These are phyloP conservation scores for Cystobasidiaceae sp. DNA, from an alignment of 1,284 basidiomycete species.

Conservation along the genomic window DNA sequence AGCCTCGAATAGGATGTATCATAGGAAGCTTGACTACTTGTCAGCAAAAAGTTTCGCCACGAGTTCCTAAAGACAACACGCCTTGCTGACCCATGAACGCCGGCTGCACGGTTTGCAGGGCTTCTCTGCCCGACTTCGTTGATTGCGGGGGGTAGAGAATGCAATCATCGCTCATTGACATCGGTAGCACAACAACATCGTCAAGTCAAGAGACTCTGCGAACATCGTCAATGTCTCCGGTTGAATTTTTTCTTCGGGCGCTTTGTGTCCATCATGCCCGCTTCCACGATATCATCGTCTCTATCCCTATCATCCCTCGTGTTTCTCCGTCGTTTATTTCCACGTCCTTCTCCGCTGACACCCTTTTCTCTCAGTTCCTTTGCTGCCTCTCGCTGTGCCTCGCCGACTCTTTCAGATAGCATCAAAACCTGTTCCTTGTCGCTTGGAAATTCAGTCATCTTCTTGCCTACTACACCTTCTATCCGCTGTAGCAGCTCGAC, in stretches of 20 bases:
- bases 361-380: constrained; percentile 57
- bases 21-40: too few relatives aligned
- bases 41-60: too few relatives aligned
- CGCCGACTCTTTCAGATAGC: constrained; percentile 80
- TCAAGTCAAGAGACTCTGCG: too few relatives aligned
- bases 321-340: constrained; percentile 55
- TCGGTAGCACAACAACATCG: not conserved
- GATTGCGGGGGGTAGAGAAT: too few relatives aligned
- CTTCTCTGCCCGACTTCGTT: too few relatives aligned
- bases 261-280: constrained; percentile 2
- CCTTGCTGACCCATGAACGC: too few relatives aligned
- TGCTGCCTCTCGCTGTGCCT: constrained; percentile 77
- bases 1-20: too few relatives aligned
- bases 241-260: constrained; percentile 11
- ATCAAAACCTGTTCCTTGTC: constrained; percentile 87
- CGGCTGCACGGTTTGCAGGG: too few relatives aligned
- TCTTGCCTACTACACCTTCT: constrained; percentile 83
- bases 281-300: constrained; percentile 51
- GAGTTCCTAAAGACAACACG: too few relatives aligned
- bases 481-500: constrained; percentile 95
- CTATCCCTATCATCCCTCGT: constrained; percentile 72
- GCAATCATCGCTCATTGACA: too few relatives aligned
- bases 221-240: not conserved
- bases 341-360: constrained; percentile 46
- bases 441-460: constrained; percentile 84